phyloP scores from a whole-genome alignment of 2,329 filamentous ascomycete genomes.

The Escovopsis sp. region DNA sequence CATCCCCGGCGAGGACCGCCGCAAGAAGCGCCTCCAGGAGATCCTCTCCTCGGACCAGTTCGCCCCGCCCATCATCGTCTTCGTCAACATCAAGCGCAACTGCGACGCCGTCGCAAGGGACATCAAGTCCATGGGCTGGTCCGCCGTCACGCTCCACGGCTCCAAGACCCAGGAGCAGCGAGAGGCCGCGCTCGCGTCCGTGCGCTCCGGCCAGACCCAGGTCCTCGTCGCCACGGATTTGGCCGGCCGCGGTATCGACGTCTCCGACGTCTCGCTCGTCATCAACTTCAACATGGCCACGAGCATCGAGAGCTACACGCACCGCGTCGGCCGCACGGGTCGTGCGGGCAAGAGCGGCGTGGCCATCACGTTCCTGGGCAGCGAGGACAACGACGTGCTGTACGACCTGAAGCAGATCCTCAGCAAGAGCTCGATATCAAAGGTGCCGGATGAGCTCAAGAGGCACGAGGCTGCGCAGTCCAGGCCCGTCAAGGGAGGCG shows the following conservation, averaged over 20 bases:
- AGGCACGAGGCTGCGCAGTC: constrained; percentile 87
- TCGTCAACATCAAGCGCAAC: constrained; percentile 99
- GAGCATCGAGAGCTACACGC: constrained; percentile 88
- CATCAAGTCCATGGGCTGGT: constrained; percentile 88
- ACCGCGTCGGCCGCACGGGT: constrained; percentile 91
- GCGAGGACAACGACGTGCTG: constrained; percentile 77
- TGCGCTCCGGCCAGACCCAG: constrained; percentile 66
- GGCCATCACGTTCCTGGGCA: constrained; percentile 87
- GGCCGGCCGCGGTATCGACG: constrained; percentile 94
- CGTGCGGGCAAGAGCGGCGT: constrained; percentile 95
- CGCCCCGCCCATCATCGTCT: constrained; percentile 86
- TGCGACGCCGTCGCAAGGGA: constrained; percentile 90
- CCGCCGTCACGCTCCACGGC: constrained; percentile 79
- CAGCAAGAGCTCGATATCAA: constrained; percentile 72
- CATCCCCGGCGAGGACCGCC: constrained; percentile 77
- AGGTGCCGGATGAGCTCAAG: constrained; percentile 80
- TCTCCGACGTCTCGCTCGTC: constrained; percentile 82
- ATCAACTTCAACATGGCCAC: constrained; percentile 98
- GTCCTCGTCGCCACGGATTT: constrained; percentile 93
- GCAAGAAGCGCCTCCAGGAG: constrained; percentile 89
- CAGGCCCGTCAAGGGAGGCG: constrained; percentile 37
- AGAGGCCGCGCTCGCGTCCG: constrained; percentile 76
- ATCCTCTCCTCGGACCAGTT: constrained; percentile 73
- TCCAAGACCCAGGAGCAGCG: constrained; percentile 96
- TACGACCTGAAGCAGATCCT: constrained; percentile 96